These are phyloP conservation scores for Nepenthes mirabilis DNA, from an alignment of 148 eudicot genomes.

Conservation along the genomic window DNA sequence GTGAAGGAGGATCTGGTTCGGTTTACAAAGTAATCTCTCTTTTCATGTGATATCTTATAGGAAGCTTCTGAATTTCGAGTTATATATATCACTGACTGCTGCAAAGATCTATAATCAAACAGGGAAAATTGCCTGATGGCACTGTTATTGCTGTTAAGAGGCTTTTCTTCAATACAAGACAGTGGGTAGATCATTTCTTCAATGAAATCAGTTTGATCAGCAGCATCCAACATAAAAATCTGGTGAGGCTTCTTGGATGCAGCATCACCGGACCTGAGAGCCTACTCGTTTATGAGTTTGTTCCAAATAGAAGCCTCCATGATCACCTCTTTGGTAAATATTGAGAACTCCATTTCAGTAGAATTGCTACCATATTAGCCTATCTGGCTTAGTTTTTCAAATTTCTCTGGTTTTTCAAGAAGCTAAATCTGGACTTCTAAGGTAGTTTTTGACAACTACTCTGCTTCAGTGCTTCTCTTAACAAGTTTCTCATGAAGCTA, in stretches of 20 bases:
- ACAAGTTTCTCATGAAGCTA: too few relatives aligned
- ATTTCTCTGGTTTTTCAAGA: too few relatives aligned
- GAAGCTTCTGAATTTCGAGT: not conserved
- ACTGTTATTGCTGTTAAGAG: constrained; percentile 37
- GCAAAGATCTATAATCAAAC: not conserved
- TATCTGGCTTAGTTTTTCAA: too few relatives aligned
- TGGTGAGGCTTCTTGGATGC: constrained; percentile 43
- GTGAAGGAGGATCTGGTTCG: constrained; percentile 55
- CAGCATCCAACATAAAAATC: constrained; percentile 36
- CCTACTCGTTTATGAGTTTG: constrained; percentile 44
- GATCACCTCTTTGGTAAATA: constrained; percentile 24
- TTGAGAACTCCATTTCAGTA: not conserved
- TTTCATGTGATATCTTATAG: not conserved
- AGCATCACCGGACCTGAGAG: constrained; percentile 51
- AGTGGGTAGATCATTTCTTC: constrained; percentile 45
- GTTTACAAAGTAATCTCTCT: constrained; percentile 28
- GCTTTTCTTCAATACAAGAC: constrained; percentile 41
- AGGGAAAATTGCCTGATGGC: constrained; percentile 39
- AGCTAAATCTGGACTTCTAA: too few relatives aligned
- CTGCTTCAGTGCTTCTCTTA: too few relatives aligned
- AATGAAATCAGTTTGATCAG: constrained; percentile 51
- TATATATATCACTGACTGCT: not conserved
- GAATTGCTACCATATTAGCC: too few relatives aligned
- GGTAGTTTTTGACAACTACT: too few relatives aligned
- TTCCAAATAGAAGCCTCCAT: constrained; percentile 36